Percentiles rank a stretch among this genome's conserved stretches.
Conservation (phyloP, 2,329 filamentous ascomycete species). For the Trichoderma lentiforme region DNA sequence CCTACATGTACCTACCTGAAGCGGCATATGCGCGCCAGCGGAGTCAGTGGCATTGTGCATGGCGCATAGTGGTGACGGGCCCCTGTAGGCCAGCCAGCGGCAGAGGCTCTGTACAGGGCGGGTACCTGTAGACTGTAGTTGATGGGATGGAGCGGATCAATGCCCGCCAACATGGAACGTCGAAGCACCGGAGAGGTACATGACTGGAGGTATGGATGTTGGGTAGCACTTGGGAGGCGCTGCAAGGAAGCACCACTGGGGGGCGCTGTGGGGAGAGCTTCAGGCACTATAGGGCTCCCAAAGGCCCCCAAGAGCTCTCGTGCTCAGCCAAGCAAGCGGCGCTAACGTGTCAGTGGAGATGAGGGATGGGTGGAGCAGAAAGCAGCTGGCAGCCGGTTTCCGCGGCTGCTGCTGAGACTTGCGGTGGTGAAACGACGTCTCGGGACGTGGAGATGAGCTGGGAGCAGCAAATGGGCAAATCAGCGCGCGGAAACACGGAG, state of each 20-base stretch:
- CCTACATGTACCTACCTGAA: slow-evolving; percentile 5
- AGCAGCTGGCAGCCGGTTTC: slow-evolving; percentile 1
- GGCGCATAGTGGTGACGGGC: slow-evolving; percentile 1
- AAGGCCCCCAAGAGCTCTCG: slow-evolving; percentile 1
- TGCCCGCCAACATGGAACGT: background rate
- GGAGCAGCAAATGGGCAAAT: slow-evolving; percentile 1
- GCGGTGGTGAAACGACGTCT: slow-evolving; percentile 9
- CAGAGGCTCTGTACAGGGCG: background rate
- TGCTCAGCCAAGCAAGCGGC: background rate
- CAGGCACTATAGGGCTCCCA: slow-evolving; percentile 7
- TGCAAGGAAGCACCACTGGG: slow-evolving; percentile 1
- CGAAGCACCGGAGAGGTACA: background rate
- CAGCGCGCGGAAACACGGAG: background rate
- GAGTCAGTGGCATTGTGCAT: slow-evolving; percentile 6
- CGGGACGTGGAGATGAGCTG: slow-evolving; percentile 6
- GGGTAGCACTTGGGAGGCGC: background rate
- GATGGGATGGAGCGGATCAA: background rate
- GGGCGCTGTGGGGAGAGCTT: slow-evolving; percentile 9
- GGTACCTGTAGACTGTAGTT: background rate
- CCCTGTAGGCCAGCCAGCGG: background rate
- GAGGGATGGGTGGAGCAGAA: background rate
- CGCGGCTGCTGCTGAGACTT: slow-evolving; percentile 8
- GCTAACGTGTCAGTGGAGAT: slow-evolving; percentile 13
- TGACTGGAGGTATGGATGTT: background rate
- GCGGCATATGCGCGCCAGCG: slow-evolving; percentile 8